Evolutionary conservation across 1,284 basidiomycete species (phyloP), one percentile per base, ranked within the genome.

Genomic region (Marasmius oreades): DNA sequence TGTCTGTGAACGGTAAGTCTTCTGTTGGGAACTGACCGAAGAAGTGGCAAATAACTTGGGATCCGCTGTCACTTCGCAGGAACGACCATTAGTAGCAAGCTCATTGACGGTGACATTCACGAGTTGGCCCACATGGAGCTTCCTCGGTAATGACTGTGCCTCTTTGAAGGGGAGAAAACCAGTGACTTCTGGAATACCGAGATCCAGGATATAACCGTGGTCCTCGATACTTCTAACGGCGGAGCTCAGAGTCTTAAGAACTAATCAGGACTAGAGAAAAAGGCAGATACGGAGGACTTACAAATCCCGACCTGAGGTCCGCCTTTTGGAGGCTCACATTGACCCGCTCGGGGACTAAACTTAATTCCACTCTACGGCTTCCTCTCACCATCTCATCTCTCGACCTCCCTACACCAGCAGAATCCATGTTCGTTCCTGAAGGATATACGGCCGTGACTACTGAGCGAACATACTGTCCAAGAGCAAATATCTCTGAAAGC

Each of bases 181-280:
- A 55, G 90, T 85, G 26, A 88, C 70, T 31, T 85, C 83, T 11
- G 82, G 69, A 20, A 96, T 66, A 1, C 97, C 97, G 34, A 96
- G 75, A 62, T 96, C 92, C 20, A 99, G 78, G 53, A 89, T 83
- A 73, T 96, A 98, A 1, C 96, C 96, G 71, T 98, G 93, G 66
- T 99, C 97, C 73, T 99, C 97, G 33, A 91, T 76, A 64, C 89
- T 92, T 70, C 90, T 86, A 28, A 98, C 79, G 46, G 90, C 84
- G 10, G 86, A 91, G 0, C 88, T 82, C 52, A 97, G 66, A 16
- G 83, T 82, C 90, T 93, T 63, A 3, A 53, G 28, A 51, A n/a
- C 2, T 7, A 42, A 33, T 64, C 52, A 66, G 50, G 56, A 43
- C 51, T 36, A 33, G 34, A n/a, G 12, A 39, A 18, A 37, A 20